phyloP scores from a whole-genome alignment of 305 asterid genomes.

The Fraxinus nigra region DNA sequence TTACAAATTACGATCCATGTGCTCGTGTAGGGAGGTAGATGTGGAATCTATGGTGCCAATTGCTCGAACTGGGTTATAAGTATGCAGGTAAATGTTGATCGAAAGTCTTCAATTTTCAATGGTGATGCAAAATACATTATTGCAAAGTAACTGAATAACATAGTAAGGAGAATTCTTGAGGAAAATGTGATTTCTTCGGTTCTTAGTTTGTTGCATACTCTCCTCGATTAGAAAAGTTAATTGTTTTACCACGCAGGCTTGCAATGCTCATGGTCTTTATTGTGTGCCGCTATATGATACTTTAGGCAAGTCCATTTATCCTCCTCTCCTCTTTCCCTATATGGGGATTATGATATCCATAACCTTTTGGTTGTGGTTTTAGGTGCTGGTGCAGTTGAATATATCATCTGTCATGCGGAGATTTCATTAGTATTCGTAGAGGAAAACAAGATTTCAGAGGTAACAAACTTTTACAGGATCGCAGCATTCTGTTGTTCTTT shows the following conservation, averaged over 20 bases:
- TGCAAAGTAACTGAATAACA: background rate
- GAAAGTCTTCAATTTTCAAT: background rate
- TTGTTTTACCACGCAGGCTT: constrained; percentile 50
- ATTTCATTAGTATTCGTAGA: constrained; percentile 68
- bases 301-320: constrained; percentile 44
- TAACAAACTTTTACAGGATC: constrained; percentile 16
- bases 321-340: background rate
- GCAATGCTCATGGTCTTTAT: constrained; percentile 72
- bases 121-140: background rate
- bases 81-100: constrained; percentile 57
- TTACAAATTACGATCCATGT: background rate
- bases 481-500: background rate
- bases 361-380: constrained; percentile 22
- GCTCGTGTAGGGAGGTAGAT: constrained; percentile 54
- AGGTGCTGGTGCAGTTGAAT: constrained; percentile 89
- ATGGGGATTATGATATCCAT: background rate
- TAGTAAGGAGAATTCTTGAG: background rate
- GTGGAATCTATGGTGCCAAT: constrained; percentile 83
- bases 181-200: background rate
- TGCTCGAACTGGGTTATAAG: constrained; percentile 78
- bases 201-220: background rate
- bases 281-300: constrained; percentile 85
- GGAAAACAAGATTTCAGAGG: constrained; percentile 71
- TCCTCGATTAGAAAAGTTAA: background rate
- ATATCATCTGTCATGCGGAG: constrained; percentile 73